Base-by-base conservation (phyloP, 495 filamentous ascomycete genomes). In the Aspergillus bertholletiae region DNA sequence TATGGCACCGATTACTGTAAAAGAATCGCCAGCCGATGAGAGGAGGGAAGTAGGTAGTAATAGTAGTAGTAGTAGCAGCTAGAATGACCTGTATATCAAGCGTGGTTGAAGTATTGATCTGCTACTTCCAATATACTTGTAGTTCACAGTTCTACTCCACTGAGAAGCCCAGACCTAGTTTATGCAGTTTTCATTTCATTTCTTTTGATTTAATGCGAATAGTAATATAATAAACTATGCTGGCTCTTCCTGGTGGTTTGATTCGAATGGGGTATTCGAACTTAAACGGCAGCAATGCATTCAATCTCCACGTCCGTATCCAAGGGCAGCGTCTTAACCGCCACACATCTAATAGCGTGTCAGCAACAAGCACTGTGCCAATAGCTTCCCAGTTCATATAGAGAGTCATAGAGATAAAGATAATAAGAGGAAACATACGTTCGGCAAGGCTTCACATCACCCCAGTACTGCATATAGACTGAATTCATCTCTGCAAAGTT, bases 271-370 rank as follows among this genome's bases (percentile, higher is more conserved):
- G 23, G 39, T n/a, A 67, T 41, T 32, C 7, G 5, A 0, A 17
- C 2, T 17, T 50, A 62, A 35, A 74, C 55, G 76, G 62, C 70
- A 78, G 85, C 85, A 45, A 78, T 83, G 59, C 82, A 87, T 66
- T 89, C 85, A 63, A 90, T 87, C 72, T 88, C 86, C 15, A 90
- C 84, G 72, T 88, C 84, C 8, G 84, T 84, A 17, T 79, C 77
- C 20, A 86, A 66, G 1, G 86, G 85, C 49, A 88, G 68, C 39
- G 82, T 81, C 62, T 84, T 77, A 21, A 88, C 86, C 6, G 84
- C 85, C 35, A 89, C 84, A 59, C 86, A 88, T 30, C 64, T 73
- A 37, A 28, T 28, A 28, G 2, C 9, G 15, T 54, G 39, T 60
- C 23, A 61, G 37, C 34, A 46, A 18, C 17, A 9, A n/a, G 17